A percentile compares a stretch with the other conserved stretches of the same genome.
Evolutionary conservation across 768 basidiomycete genomes (phyloP).

Genomic region (Dentipellis sp.): DNA sequence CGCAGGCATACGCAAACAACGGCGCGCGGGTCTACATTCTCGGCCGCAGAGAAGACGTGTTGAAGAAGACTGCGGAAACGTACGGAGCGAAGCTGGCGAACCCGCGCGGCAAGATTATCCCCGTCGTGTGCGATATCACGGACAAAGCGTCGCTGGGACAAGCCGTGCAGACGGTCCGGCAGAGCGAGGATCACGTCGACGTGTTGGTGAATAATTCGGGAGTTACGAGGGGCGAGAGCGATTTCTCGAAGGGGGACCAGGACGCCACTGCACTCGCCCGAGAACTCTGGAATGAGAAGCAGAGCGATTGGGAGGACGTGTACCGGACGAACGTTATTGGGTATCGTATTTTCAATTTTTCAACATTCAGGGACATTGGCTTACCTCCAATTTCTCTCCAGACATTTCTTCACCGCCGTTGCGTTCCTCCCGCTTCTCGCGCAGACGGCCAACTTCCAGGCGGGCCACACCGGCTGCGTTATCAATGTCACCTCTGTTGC

Average conservation of each 20-base stretch:
- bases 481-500: constrained; percentile 36
- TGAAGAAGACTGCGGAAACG: constrained; percentile 19
- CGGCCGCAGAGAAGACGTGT: constrained; percentile 24
- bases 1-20: constrained; percentile 31
- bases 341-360: constrained; percentile 4
- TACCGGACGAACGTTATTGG: constrained; percentile 27
- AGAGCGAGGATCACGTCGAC: constrained; percentile 22
- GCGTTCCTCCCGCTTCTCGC: constrained; percentile 36
- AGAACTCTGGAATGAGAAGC: constrained; percentile 22
- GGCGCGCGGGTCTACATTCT: constrained; percentile 35
- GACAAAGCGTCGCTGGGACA: constrained; percentile 20
- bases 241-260: constrained; percentile 19
- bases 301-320: constrained; percentile 22
- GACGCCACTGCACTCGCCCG: constrained; percentile 18
- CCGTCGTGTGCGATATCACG: constrained; percentile 19
- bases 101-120: constrained; percentile 22
- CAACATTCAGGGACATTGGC: background rate
- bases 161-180: constrained; percentile 17
- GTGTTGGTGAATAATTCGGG: constrained; percentile 27
- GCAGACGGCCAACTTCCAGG: constrained; percentile 18
- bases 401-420: constrained; percentile 33
- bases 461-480: constrained; percentile 25
- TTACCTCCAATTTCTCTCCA: constrained; percentile 4
- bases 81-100: constrained; percentile 20
- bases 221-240: constrained; percentile 16